These are phyloP conservation scores for Trypanosoma mega DNA, from an alignment of 208 protist genomes.

Conservation along the genomic window DNA sequence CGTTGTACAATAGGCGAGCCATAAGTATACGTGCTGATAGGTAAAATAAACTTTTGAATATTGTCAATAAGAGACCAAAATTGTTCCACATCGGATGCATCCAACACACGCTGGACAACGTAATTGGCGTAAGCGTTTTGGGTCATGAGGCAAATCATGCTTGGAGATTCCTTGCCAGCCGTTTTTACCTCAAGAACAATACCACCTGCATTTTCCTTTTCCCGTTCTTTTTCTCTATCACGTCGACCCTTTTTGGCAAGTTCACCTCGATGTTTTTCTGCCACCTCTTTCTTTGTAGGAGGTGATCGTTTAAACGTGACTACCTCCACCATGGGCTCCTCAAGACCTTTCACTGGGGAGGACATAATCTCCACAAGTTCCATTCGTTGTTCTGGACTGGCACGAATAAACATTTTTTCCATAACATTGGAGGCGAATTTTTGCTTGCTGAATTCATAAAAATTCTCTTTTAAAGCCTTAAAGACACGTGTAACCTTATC, in stretches of 20 bases:
- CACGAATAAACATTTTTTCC: constrained; percentile 95
- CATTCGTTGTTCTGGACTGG: constrained; percentile 65
- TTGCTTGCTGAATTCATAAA: constrained; percentile 91
- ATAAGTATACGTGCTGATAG: constrained; percentile 94
- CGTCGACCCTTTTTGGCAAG: constrained; percentile 42
- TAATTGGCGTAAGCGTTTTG: constrained; percentile 98
- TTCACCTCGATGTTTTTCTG: constrained; percentile 33
- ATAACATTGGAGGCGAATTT: constrained; percentile 99
- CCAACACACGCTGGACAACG: constrained; percentile 96
- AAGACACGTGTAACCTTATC: constrained; percentile 85
- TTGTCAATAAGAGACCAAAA: constrained; percentile 79
- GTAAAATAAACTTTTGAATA: constrained; percentile 86
- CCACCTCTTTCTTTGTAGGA: constrained; percentile 48
- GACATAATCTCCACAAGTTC: constrained; percentile 90
- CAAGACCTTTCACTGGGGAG: constrained; percentile 26
- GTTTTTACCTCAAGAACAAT: constrained; percentile 54
- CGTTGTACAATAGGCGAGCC: constrained; percentile 96
- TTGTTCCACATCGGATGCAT: constrained; percentile 84
- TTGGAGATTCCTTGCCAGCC: constrained; percentile 46
- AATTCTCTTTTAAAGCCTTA: constrained; percentile 62
- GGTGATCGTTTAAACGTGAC: constrained; percentile 58
- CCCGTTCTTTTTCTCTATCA: constrained; percentile 72
- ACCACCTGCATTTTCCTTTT: constrained; percentile 80
- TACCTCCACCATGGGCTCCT: constrained; percentile 51
- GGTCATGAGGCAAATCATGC: constrained; percentile 93